Percentiles rank a stretch among this genome's conserved stretches.
Conservation (phyloP, 2,329 filamentous ascomycete species). For the Lachnellula cervina region DNA sequence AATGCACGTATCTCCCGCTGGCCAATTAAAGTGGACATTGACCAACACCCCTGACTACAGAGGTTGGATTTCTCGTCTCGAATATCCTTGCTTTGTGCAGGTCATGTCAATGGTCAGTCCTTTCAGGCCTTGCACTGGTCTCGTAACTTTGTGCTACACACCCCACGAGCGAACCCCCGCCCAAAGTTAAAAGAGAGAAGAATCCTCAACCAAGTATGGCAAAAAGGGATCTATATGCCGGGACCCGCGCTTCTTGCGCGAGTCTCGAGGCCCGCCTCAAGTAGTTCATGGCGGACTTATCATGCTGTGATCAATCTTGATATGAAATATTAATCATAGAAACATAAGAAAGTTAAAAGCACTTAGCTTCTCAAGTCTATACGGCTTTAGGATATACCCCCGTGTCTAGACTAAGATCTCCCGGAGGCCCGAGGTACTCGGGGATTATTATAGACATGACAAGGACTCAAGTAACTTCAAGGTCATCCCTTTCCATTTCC, state of each 20-base stretch:
- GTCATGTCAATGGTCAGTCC: conserved; percentile 9
- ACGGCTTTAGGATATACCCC: conserved; percentile 11
- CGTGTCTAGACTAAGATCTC: background rate
- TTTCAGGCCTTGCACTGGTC: background rate
- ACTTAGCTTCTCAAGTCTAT: background rate
- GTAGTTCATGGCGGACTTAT: background rate
- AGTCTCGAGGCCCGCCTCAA: background rate
- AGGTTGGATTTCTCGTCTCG: conserved; percentile 6
- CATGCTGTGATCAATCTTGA: background rate
- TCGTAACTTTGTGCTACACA: background rate
- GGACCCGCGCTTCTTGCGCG: background rate
- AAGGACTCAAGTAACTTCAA: background rate
- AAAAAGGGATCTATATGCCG: background rate
- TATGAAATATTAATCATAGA: background rate
- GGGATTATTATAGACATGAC: background rate
- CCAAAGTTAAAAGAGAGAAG: background rate
- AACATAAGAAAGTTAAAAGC: background rate
- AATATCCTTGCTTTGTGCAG: conserved; percentile 6
- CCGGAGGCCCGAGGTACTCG: background rate
- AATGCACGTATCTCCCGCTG: conserved; percentile 3
- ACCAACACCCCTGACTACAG: conserved; percentile 14
- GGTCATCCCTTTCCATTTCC: background rate
- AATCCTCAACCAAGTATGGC: background rate
- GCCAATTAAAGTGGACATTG: conserved; percentile 4
- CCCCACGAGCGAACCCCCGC: background rate